These are phyloP conservation scores for Arabidopsis hybrid DNA, from an alignment of 441 rosid species.

Conservation along the genomic window DNA sequence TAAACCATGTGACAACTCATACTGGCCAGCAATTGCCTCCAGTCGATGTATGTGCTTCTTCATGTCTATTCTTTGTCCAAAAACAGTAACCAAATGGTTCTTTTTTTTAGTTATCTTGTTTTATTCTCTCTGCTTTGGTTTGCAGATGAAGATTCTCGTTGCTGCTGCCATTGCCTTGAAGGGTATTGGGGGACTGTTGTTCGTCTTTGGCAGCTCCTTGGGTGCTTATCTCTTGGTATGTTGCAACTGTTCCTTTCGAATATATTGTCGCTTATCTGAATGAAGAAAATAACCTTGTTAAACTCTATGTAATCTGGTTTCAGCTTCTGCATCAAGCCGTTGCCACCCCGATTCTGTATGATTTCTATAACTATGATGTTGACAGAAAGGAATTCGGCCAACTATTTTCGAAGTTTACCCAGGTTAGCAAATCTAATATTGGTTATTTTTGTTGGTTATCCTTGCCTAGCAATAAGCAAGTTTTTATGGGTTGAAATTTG, in stretches of 20 bases:
- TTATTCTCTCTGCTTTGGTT: background rate
- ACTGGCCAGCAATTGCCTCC: constrained; percentile 63
- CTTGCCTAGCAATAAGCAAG: background rate
- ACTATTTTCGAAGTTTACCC: constrained; percentile 65
- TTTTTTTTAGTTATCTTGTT: constrained; percentile 8
- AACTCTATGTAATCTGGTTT: background rate
- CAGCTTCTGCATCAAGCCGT: constrained; percentile 77
- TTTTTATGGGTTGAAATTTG: background rate
- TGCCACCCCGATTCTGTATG: constrained; percentile 62
- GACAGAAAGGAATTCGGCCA: constrained; percentile 60
- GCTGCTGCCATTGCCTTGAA: constrained; percentile 62
- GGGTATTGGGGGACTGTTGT: constrained; percentile 72
- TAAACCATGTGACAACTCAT: constrained; percentile 54
- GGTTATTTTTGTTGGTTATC: background rate
- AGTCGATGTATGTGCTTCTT: constrained; percentile 52
- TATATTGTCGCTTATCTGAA: background rate
- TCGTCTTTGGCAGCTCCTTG: constrained; percentile 67
- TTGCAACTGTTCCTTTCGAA: background rate
- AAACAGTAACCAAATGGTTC: background rate
- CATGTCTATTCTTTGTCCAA: background rate
- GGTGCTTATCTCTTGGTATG: constrained; percentile 83
- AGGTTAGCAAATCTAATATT: constrained; percentile 46
- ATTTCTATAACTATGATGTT: constrained; percentile 79
- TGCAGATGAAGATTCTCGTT: constrained; percentile 60
- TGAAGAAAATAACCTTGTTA: background rate